Conservation (phyloP, 768 basidiomycete genomes). For the Hygrocybe punicea region DNA sequence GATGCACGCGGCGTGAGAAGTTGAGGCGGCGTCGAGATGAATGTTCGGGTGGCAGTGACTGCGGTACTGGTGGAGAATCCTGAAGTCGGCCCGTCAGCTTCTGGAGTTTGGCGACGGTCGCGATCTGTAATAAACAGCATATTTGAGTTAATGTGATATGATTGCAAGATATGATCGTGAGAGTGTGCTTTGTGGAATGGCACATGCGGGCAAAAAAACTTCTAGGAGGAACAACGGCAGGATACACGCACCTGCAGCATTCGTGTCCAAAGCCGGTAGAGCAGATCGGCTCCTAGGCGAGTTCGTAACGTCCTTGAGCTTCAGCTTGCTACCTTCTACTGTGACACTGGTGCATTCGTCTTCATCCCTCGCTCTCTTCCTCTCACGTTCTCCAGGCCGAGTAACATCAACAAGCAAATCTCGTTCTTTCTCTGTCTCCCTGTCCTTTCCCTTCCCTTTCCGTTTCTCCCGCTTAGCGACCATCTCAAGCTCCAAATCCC, state of each 20-base stretch:
- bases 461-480: slow-evolving; percentile 18
- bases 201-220: neutral
- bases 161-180: slow-evolving; percentile 3
- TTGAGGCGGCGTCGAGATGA: slow-evolving; percentile 9
- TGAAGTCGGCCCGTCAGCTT: neutral
- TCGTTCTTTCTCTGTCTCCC: slow-evolving; percentile 15
- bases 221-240: neutral
- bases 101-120: slow-evolving; percentile 2
- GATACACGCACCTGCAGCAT: slow-evolving; percentile 11
- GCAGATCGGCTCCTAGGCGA: slow-evolving; percentile 36
- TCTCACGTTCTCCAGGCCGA: slow-evolving; percentile 38
- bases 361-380: slow-evolving; percentile 37
- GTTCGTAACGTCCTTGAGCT: slow-evolving; percentile 65
- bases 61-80: neutral
- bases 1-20: slow-evolving; percentile 53
- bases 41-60: neutral
- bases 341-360: slow-evolving; percentile 20
- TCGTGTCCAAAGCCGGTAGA: slow-evolving; percentile 3
- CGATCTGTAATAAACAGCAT: slow-evolving; percentile 1
- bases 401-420: slow-evolving; percentile 21
- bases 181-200: neutral
- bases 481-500: slow-evolving; percentile 21
- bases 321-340: slow-evolving; percentile 43
- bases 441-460: slow-evolving; percentile 34
- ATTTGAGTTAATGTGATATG: neutral